Conservation (phyloP, 768 basidiomycete species). For the Panaeolus papilionaceus region DNA sequence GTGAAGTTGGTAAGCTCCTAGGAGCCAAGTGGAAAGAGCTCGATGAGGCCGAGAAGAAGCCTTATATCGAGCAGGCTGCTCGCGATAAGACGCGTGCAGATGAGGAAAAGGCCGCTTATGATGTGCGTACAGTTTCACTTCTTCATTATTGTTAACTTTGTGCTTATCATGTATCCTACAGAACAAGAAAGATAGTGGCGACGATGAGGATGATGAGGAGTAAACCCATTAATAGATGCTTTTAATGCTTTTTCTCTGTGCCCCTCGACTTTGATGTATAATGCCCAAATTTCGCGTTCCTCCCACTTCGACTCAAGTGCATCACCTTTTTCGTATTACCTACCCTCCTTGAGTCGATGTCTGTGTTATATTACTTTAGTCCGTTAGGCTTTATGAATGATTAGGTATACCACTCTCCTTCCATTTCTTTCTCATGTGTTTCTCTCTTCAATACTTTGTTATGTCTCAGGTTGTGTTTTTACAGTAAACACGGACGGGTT, state of each 20-base stretch:
- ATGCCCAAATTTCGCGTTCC: conserved; percentile 18
- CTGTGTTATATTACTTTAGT: conserved; percentile 16
- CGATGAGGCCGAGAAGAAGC: conserved; percentile 92
- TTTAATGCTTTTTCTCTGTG: conserved; percentile 15
- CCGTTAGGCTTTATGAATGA: conserved; percentile 29
- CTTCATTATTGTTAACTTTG: neutral
- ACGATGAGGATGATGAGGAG: conserved; percentile 41
- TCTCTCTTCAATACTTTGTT: neutral
- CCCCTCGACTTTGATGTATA: conserved; percentile 15
- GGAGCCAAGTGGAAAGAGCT: conserved; percentile 98
- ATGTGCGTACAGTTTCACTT: conserved; percentile 36
- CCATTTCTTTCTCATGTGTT: neutral
- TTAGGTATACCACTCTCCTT: conserved; percentile 24
- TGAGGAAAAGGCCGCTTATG: conserved; percentile 70
- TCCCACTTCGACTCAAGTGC: conserved; percentile 17
- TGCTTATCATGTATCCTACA: conserved; percentile 15
- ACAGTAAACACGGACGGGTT: conserved; percentile 13
- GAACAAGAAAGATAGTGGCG: conserved; percentile 36
- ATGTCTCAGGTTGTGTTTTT: conserved; percentile 9
- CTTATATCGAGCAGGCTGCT: conserved; percentile 87
- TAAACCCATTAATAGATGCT: conserved; percentile 19
- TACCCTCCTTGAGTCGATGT: conserved; percentile 7
- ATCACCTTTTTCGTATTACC: conserved; percentile 7
- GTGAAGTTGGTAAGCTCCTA: conserved; percentile 93
- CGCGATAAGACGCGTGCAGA: conserved; percentile 90